Evolutionary conservation across 257 asterid species (phyloP), one percentile per base, ranked within the genome.

Genomic region (Cordia subcordata): DNA sequence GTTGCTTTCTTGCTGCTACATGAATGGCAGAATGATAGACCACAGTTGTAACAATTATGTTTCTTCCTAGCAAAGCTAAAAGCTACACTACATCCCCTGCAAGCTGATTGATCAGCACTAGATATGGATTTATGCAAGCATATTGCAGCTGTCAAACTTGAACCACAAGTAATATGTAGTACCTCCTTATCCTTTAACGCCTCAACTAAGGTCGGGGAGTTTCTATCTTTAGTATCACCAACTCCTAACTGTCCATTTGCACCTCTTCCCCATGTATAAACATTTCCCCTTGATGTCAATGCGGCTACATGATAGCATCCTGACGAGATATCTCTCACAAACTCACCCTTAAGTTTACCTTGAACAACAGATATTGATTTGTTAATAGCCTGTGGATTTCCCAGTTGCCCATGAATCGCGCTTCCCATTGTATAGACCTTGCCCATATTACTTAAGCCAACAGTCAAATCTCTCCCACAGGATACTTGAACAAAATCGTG

Each of bases 41-140:
- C 85, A 4, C 85, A 79, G 18, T 79, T 76, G 61, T 79, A 76
- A 68, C 85, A 79, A 62, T 79, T 76, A 20, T 79, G 82, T 49
- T 79, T 79, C 67, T 79, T 79, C 63, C 75, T 73, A 1, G 82
- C 70, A 37, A 79, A 72, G 57, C 82, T 79, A 47, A 76, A 79
- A 50, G 71, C 57, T 40, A 72, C 51, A 42, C 52, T 69, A 57
- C 85, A 79, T 61, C 80, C 85, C 63, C 50, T 76, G 57, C 85
- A 79, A 52, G 71, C 47, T 19, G 80, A 71, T 60, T 79, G 85
- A 71, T 79, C 85, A 53, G 74, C 56, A 64, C 71, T 72, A 67
- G 73, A 73, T 33, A 66, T 58, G 4, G 85, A 76, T 49, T 70
- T 76, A 73, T 79, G 85, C 71, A 73, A 70, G 63, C 85, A 79